Conservation (phyloP, 108 stramenopile species). For the Skeletonema costatum region DNA sequence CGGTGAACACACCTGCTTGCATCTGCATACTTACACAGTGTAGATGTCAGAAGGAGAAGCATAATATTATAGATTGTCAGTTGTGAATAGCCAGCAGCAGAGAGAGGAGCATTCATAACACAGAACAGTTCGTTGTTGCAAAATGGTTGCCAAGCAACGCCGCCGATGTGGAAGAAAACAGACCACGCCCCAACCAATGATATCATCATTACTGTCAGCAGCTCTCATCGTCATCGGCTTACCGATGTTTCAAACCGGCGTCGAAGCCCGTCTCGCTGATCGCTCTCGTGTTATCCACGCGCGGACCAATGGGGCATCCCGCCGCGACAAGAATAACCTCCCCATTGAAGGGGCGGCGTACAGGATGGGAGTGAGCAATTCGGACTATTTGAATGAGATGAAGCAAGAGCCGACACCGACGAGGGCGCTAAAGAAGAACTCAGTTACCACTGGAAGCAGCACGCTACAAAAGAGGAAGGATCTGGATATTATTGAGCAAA, state of each 20-base stretch:
- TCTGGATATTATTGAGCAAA: background rate
- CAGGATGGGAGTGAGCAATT: slow-evolving; percentile 8
- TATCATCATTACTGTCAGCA: background rate
- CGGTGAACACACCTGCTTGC: too few relatives aligned
- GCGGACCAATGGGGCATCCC: slow-evolving; percentile 33
- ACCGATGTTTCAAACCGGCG: background rate
- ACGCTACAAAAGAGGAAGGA: slow-evolving; percentile 4
- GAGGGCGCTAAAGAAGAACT: slow-evolving; percentile 4
- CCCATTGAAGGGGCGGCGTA: slow-evolving; percentile 49
- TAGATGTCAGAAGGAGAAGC: too few relatives aligned
- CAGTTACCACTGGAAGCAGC: background rate
- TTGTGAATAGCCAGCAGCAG: background rate
- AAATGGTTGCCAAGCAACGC: background rate
- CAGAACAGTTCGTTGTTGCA: background rate
- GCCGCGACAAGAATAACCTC: slow-evolving; percentile 28
- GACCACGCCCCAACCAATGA: background rate
- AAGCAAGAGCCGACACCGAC: background rate
- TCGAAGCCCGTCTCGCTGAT: slow-evolving; percentile 73
- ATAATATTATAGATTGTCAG: too few relatives aligned
- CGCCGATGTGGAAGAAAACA: background rate
- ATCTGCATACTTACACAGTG: too few relatives aligned
- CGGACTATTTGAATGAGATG: background rate
- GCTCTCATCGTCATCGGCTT: background rate
- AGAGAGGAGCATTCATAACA: background rate
- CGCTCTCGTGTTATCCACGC: slow-evolving; percentile 78